phyloP scores from a whole-genome alignment of 2,329 filamentous ascomycete species.

The Phaeoacremonium minimum region DNA sequence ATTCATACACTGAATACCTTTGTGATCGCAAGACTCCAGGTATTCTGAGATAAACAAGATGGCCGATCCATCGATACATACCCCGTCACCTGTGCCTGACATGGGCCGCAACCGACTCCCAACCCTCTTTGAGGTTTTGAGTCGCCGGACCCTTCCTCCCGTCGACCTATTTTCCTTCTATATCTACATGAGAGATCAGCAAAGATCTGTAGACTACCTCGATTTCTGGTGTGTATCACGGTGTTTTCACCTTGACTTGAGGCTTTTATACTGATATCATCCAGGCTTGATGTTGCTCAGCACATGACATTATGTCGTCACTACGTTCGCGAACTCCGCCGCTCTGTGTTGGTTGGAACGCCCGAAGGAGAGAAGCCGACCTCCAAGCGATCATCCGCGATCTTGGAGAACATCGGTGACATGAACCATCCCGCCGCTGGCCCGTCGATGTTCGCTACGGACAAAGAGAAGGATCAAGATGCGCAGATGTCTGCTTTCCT shows the following conservation, averaged over 20 bases:
- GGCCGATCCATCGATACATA: conserved; percentile 7
- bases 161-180: conserved; percentile 99
- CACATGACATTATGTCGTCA: conserved; percentile 97
- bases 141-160: conserved; percentile 86
- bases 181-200: conserved; percentile 99
- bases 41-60: conserved; percentile 2
- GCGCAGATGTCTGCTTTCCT: conserved; percentile 90
- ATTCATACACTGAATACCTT: no score
- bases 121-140: conserved; percentile 92
- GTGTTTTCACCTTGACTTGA: no score
- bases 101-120: conserved; percentile 77
- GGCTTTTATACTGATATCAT: no score
- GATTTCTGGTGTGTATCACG: conserved; percentile 82
- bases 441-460: conserved; percentile 58
- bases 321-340: conserved; percentile 90
- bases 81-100: conserved; percentile 54
- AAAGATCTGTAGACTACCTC: conserved; percentile 94
- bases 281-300: conserved; percentile 96
- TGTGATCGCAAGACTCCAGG: no score
- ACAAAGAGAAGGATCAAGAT: conserved; percentile 75
- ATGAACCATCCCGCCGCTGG: conserved; percentile 54
- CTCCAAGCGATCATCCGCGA: conserved; percentile 80
- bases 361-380: conserved; percentile 79
- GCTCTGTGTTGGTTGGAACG: conserved; percentile 88
- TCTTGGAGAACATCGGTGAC: conserved; percentile 71